Conservation (phyloP, 2,329 filamentous ascomycete genomes). For the Aspergillus sp. region DNA sequence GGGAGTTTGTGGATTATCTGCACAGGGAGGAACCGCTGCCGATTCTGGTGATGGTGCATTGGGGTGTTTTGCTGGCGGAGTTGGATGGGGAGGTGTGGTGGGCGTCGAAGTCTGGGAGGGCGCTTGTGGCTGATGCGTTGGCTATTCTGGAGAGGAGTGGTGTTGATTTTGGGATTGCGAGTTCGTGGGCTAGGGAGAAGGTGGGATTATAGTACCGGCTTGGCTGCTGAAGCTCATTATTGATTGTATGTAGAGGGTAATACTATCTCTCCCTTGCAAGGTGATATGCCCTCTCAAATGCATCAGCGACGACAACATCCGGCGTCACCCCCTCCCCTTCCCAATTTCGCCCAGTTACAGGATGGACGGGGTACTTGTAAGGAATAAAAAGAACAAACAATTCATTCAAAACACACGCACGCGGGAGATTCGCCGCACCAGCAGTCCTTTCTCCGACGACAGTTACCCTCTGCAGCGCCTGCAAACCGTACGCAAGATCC, state of each 20-base stretch:
- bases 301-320: background rate
- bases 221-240: no score
- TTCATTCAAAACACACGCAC: background rate
- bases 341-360: background rate
- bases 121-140: background rate
- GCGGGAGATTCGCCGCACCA: background rate
- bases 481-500: background rate
- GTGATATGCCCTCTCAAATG: background rate
- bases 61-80: background rate
- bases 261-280: background rate
- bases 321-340: background rate
- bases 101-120: background rate
- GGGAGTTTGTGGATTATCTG: background rate
- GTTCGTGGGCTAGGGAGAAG: background rate
- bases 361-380: background rate
- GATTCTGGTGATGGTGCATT: background rate
- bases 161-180: background rate
- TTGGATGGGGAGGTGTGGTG: background rate
- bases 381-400: background rate
- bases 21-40: background rate
- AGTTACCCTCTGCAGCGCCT: background rate
- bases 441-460: background rate
- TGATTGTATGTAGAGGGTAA: no score
- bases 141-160: background rate
- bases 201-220: no score